A percentile compares a stretch with the other conserved stretches of the same genome.
Conservation (phyloP, 2,329 filamentous ascomycete species). For the Fusarium musae region DNA sequence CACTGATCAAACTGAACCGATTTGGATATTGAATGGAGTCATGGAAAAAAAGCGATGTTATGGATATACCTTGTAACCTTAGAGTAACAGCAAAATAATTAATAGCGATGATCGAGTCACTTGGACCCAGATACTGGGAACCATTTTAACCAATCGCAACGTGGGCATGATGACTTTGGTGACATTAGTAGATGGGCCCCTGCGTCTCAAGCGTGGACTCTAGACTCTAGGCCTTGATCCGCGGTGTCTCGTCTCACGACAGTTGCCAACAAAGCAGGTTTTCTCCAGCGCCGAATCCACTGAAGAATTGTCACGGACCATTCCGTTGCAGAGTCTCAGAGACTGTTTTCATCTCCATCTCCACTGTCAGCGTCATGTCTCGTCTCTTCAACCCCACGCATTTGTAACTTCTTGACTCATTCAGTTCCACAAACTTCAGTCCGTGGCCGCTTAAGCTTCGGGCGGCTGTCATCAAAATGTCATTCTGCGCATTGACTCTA, state of each 20-base stretch:
- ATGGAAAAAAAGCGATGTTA: background rate
- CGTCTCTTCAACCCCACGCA: background rate
- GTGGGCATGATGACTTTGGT: background rate
- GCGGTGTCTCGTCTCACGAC: background rate
- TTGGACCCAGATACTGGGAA: background rate
- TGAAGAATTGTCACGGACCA: background rate
- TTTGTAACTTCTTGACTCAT: background rate
- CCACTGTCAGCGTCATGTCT: background rate
- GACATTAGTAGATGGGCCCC: background rate
- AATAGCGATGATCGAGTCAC: background rate
- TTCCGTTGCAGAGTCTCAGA: background rate
- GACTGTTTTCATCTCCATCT: background rate
- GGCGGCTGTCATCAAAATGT: background rate
- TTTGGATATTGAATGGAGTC: background rate
- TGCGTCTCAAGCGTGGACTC: background rate
- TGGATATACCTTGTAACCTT: background rate
- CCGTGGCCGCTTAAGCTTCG: background rate
- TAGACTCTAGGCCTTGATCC: background rate
- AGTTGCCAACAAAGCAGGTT: background rate
- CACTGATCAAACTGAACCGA: conserved; percentile 1
- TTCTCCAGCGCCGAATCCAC: background rate
- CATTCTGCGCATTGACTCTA: background rate
- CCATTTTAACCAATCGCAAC: background rate
- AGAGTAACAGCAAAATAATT: background rate
- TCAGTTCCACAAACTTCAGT: background rate